Conservation (phyloP, 495 filamentous ascomycete genomes). For the Penicillium coffeae region DNA sequence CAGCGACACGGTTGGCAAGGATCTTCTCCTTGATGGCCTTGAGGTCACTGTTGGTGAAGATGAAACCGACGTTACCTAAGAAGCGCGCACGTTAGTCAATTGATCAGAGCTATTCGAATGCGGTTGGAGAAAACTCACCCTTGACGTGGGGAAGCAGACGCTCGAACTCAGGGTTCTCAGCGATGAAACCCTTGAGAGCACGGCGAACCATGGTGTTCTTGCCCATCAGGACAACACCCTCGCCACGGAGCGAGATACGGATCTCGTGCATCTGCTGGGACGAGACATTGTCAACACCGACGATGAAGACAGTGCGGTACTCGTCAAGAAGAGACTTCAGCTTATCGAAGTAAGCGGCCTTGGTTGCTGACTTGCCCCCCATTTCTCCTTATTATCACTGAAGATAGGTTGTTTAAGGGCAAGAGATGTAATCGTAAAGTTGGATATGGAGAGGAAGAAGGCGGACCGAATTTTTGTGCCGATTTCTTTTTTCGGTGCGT, state of each 20-base stretch:
- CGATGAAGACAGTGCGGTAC: constrained; percentile 96
- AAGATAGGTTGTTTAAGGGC: constrained; percentile 98
- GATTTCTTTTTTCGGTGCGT: constrained; percentile 39
- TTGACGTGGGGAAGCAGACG: constrained; percentile 92
- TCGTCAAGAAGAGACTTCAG: constrained; percentile 88
- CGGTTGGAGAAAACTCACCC: constrained; percentile 43
- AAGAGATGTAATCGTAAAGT: constrained; percentile 37
- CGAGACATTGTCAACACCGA: constrained; percentile 91
- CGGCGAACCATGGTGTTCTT: constrained; percentile 99
- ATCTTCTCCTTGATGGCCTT: constrained; percentile 91
- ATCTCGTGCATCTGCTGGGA: constrained; percentile 99
- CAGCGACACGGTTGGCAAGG: constrained; percentile 92
- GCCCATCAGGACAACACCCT: constrained; percentile 96
- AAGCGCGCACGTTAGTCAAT: constrained; percentile 2
- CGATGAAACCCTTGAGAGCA: constrained; percentile 91
- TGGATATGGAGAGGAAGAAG: constrained; percentile 25
- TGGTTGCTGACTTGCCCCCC: constrained; percentile 95
- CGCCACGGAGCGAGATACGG: constrained; percentile 76
- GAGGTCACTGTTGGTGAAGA: constrained; percentile 97
- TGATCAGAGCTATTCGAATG: not conserved
- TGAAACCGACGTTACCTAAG: constrained; percentile 90
- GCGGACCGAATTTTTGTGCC: constrained; percentile 17
- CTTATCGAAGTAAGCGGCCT: constrained; percentile 99
- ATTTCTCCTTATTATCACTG: constrained; percentile 87
- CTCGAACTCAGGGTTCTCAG: constrained; percentile 93